Evolutionary conservation across 2,329 filamentous ascomycete genomes (phyloP).

Genomic region (Cladosporium sp.): DNA sequence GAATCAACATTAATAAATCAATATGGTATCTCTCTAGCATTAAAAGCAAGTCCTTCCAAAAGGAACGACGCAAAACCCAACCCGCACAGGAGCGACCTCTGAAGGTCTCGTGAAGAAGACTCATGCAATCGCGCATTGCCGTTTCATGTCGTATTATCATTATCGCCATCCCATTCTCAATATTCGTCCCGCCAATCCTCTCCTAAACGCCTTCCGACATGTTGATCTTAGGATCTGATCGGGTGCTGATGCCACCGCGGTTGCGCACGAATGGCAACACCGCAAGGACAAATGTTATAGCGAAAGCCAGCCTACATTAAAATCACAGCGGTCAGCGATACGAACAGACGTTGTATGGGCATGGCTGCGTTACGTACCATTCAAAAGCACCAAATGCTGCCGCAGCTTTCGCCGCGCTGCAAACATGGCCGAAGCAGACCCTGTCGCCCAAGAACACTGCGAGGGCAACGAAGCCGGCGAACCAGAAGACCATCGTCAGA

Average conservation of each 20-base stretch:
- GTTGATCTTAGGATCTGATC: conserved; percentile 34
- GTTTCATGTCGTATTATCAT: conserved; percentile 6
- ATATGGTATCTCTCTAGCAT: background rate
- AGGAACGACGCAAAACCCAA: background rate
- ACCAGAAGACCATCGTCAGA: conserved; percentile 85
- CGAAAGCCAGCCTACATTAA: conserved; percentile 50
- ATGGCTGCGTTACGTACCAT: conserved; percentile 45
- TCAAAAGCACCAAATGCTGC: conserved; percentile 67
- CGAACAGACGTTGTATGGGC: background rate
- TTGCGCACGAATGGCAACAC: conserved; percentile 49
- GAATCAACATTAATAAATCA: background rate
- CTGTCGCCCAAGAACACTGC: conserved; percentile 64
- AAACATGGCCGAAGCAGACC: conserved; percentile 57
- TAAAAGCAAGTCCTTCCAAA: background rate
- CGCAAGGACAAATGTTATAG: conserved; percentile 51
- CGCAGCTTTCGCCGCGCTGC: conserved; percentile 62
- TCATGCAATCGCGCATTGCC: conserved; percentile 3
- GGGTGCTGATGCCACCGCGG: conserved; percentile 29
- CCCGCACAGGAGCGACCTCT: background rate
- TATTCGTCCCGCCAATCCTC: background rate
- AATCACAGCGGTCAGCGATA: background rate
- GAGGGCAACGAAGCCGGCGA: conserved; percentile 77
- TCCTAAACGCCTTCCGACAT: conserved; percentile 42
- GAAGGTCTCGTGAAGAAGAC: background rate
- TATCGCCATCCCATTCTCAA: background rate